Evolutionary conservation across 1,284 basidiomycete species (phyloP).

Genomic region (Rhodotorula sp.): DNA sequence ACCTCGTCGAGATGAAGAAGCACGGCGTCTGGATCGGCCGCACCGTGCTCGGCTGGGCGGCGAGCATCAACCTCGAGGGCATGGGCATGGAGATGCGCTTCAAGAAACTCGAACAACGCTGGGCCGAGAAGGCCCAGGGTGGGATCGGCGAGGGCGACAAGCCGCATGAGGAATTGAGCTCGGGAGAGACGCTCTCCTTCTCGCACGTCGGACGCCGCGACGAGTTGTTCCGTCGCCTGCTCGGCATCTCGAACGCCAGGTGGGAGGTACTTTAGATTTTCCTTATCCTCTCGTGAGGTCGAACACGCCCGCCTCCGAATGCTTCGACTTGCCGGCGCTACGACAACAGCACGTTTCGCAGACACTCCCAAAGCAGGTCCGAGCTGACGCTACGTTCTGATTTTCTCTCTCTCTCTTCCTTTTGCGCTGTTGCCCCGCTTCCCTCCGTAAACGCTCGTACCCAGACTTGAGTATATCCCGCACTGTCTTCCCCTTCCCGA

Average conservation of each 20-base stretch:
- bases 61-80: constrained; percentile 48
- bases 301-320: too few species aligned
- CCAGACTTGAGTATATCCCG: neutral
- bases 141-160: constrained; percentile 38
- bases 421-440: neutral
- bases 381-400: neutral
- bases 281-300: too few species aligned
- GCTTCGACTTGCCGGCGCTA: too few species aligned
- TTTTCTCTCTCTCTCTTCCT: neutral
- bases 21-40: constrained; percentile 51
- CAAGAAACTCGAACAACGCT: constrained; percentile 27
- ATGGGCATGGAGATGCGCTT: constrained; percentile 47
- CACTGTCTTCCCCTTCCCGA: too few species aligned
- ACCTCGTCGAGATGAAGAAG: constrained; percentile 53
- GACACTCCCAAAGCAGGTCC: neutral
- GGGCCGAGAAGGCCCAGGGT: constrained; percentile 23
- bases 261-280: constrained; percentile 50
- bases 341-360: neutral
- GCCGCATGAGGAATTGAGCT: constrained; percentile 37
- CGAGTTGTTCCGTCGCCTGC: constrained; percentile 51
- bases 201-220: constrained; percentile 51
- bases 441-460: neutral
- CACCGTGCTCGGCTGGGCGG: constrained; percentile 51
- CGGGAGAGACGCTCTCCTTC: constrained; percentile 48
- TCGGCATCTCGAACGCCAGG: constrained; percentile 49